Evolutionary conservation across 306 rosid genomes (phyloP).

Genomic region (Pyrus pyrifolia): DNA sequence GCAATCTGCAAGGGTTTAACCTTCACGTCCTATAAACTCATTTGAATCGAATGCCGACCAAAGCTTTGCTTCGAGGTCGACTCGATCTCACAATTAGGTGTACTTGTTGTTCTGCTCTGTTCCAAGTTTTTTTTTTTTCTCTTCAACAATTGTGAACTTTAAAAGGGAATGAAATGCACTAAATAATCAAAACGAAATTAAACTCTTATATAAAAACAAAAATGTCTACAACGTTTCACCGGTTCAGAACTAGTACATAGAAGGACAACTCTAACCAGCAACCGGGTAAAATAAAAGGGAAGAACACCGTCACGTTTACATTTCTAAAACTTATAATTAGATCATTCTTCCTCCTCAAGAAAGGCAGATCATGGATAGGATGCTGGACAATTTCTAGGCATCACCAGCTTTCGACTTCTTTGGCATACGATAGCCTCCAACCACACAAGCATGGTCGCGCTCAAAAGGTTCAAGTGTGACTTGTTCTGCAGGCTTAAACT

Average conservation of each 20-base stretch:
- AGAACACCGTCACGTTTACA: background rate
- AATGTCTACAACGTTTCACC: background rate
- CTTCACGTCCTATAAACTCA: too few relatives aligned
- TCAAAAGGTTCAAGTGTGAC: conserved; percentile 91
- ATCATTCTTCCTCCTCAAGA: background rate
- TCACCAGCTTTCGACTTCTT: conserved; percentile 47
- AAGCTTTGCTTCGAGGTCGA: too few relatives aligned
- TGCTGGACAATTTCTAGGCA: background rate
- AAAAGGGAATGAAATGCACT: background rate
- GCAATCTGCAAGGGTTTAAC: background rate
- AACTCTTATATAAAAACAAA: background rate
- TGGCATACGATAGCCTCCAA: conserved; percentile 61
- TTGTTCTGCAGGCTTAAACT: conserved; percentile 79
- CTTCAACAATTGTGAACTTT: too few relatives aligned
- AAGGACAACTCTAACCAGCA: background rate
- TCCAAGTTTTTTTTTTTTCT: too few relatives aligned
- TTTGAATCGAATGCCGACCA: too few relatives aligned
- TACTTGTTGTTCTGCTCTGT: too few relatives aligned
- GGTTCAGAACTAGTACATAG: background rate
- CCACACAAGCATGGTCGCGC: conserved; percentile 92
- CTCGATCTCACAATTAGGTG: too few relatives aligned
- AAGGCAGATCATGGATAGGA: background rate
- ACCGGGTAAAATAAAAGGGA: background rate
- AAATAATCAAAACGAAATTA: background rate
- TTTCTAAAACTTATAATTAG: background rate